These are phyloP conservation scores for Phellopilus nigrolimitatus DNA, from an alignment of 1,284 basidiomycete species.

Conservation along the genomic window DNA sequence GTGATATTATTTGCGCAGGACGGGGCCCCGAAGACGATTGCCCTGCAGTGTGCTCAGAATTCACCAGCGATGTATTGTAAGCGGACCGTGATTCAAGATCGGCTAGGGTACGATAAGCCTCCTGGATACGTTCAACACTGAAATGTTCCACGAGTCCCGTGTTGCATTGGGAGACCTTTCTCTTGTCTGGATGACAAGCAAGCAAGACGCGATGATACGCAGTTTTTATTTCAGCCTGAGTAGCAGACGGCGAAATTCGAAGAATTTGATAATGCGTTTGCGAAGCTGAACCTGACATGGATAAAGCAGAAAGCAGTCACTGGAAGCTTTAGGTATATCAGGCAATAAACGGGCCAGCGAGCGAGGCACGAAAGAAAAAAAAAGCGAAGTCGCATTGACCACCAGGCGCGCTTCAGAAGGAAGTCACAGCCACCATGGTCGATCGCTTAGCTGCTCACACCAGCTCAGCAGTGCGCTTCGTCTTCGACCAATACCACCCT, in stretches of 20 bases:
- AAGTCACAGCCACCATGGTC: no score
- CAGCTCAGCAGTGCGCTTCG: no score
- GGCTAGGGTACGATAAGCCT: constrained; percentile 25
- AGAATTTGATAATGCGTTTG: constrained; percentile 31
- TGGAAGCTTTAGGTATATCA: no score
- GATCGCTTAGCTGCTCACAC: no score
- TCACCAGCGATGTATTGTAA: constrained; percentile 41
- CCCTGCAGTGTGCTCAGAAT: constrained; percentile 8
- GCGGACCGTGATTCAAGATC: constrained; percentile 38
- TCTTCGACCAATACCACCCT: no score
- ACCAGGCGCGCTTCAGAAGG: no score
- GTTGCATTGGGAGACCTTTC: neutral
- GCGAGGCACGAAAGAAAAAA: no score
- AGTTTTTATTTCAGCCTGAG: constrained; percentile 49
- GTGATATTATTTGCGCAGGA: constrained; percentile 71
- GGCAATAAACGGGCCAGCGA: no score
- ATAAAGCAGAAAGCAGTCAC: no score
- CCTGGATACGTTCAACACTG: constrained; percentile 22
- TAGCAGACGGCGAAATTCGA: constrained; percentile 29
- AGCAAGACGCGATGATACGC: constrained; percentile 69
- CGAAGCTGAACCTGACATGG: no score
- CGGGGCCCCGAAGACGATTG: constrained; percentile 37
- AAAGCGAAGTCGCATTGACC: no score
- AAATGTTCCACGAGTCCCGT: neutral
- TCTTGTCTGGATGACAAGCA: constrained; percentile 66